phyloP scores from a whole-genome alignment of 2,329 filamentous ascomycete genomes.

The Talaromyces rugulosus region DNA sequence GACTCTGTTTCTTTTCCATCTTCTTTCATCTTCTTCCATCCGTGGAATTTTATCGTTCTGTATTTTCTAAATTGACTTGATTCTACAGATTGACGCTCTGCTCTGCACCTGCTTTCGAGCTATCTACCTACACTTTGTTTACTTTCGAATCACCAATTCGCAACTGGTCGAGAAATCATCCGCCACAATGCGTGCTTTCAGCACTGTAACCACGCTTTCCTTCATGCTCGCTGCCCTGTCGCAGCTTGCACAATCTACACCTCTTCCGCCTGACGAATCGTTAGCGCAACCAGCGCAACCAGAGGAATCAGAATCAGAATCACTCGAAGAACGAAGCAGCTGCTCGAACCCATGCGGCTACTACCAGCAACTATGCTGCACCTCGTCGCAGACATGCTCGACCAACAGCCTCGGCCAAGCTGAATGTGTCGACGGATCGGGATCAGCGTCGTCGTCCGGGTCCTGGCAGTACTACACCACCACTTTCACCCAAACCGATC shows the following conservation, averaged over 20 bases:
- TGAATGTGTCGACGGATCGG: constrained; percentile 35
- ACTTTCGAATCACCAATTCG: neutral
- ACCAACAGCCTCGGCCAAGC: constrained; percentile 49
- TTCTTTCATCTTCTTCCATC: neutral
- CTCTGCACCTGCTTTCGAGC: neutral
- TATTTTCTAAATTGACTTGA: neutral
- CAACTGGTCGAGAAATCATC: constrained; percentile 2
- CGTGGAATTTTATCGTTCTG: neutral
- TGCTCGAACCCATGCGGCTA: constrained; percentile 53
- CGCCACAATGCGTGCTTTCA: constrained; percentile 24
- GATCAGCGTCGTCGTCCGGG: constrained; percentile 14
- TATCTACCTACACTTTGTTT: neutral
- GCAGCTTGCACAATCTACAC: constrained; percentile 25
- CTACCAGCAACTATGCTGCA: constrained; percentile 49
- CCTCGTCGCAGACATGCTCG: constrained; percentile 42
- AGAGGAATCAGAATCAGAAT: neutral
- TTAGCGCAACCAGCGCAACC: neutral
- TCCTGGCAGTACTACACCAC: constrained; percentile 56
- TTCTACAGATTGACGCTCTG: neutral
- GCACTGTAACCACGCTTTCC: constrained; percentile 22
- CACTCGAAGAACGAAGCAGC: constrained; percentile 25
- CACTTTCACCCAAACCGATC: constrained; percentile 53
- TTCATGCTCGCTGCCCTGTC: constrained; percentile 23
- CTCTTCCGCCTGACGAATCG: constrained; percentile 23
- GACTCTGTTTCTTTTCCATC: neutral